Base-by-base conservation (phyloP, 768 basidiomycete species). In the Baorangia bicolor region DNA sequence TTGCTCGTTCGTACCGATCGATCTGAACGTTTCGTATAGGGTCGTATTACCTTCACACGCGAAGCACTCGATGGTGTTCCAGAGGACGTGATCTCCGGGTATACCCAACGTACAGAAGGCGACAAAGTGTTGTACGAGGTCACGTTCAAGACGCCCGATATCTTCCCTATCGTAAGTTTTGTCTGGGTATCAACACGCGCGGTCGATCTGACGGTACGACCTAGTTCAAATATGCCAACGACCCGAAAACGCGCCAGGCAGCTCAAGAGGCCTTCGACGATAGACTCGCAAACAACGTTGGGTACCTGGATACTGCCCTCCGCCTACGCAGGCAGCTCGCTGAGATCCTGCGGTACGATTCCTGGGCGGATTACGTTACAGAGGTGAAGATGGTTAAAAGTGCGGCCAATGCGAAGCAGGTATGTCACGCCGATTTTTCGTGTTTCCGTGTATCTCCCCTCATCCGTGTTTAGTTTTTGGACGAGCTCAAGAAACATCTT, bases 301-400 rank as follows among this genome's bases (percentile, higher is more conserved):
- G 84, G 3, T 66, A 93, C 35, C 78, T 94, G 49, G 77, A 78
- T 61, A 86, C 83, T 60, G 83, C 84, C 31, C 78, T 93, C 43
- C 78, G 78, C 45, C 77, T 94, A 3, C 87, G 92, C 41, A 84
- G 87, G 31, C 69, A 85, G 66, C 85, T 90, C 43, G 85, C 87
- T 1, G 74, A 72, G 38, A 65, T 94, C 11, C 75, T 94, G 13
- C 82, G 81, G 11, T 94, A 94, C 65, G 71, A 83, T 21, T 91
- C 83, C 10, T 93, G 90, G 85, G 92, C 90, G 1, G 91, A 90
- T 70, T 94, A 87, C 67, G 72, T 86, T 38, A 91, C 92, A 2
- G 92, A 94, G 67, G 80, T 83, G 43, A 91, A 91, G 75, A 93
- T 93, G 91, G 82, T 89, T 60, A 92, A 93, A 72, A 80, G 76